Evolutionary conservation across 2,329 filamentous ascomycete species (phyloP).

Genomic region (Bipolaris oryzae): DNA sequence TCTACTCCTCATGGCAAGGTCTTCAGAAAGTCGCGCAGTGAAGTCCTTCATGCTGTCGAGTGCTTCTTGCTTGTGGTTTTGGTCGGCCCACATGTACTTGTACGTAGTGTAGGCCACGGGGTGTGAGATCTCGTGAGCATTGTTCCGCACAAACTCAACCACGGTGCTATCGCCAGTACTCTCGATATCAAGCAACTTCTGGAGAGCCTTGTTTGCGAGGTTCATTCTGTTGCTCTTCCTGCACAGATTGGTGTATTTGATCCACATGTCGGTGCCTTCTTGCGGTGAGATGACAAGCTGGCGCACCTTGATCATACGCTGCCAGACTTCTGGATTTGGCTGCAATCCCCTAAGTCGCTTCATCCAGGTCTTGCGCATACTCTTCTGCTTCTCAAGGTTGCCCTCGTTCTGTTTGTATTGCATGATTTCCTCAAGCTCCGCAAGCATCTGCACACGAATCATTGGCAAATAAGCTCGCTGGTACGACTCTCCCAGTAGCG

Average conservation of each 20-base stretch:
- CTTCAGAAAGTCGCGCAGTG: conserved; percentile 64
- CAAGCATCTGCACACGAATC: conserved; percentile 97
- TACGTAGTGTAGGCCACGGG: conserved; percentile 95
- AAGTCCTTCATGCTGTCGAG: conserved; percentile 68
- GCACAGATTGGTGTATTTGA: conserved; percentile 98
- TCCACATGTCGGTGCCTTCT: conserved; percentile 99
- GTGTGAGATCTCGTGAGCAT: conserved; percentile 62
- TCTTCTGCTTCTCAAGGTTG: conserved; percentile 84
- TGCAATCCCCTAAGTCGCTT: conserved; percentile 93
- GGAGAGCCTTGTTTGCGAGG: conserved; percentile 91
- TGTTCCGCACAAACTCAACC: conserved; percentile 43
- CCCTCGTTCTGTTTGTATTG: conserved; percentile 87
- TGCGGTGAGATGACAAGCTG: conserved; percentile 88
- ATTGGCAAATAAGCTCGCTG: conserved; percentile 98
- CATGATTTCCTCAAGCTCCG: conserved; percentile 97
- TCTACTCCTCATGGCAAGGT: conserved; percentile 55
- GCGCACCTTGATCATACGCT: conserved; percentile 93
- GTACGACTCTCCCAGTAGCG: conserved; percentile 96
- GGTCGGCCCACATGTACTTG: conserved; percentile 92
- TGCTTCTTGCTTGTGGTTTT: conserved; percentile 44
- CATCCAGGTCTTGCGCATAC: conserved; percentile 94
- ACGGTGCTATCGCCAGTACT: conserved; percentile 37
- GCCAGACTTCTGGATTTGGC: conserved; percentile 97
- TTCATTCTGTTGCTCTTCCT: conserved; percentile 95
- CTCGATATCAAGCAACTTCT: conserved; percentile 72